Evolutionary conservation across 352 stramenopile species (phyloP), one percentile per base, ranked within the genome.

Genomic region (Phytophthora europaea): DNA sequence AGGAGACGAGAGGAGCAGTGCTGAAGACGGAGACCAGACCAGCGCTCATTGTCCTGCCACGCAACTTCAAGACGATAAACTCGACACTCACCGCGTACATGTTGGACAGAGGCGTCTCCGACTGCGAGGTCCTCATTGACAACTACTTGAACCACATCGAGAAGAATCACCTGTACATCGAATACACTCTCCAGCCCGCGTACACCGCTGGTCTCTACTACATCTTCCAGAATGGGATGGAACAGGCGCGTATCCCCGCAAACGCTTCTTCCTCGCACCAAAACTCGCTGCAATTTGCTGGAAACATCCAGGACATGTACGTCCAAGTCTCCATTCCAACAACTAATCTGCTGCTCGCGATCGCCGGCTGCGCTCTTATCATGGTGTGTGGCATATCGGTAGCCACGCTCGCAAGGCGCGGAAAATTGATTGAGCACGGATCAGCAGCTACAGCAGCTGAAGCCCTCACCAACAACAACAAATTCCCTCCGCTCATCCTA

Each of bases 131-230:
- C n/a, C 38, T 69, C 18, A 57, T 57, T 15, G 51, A 57, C 22
- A 52, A 61, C 34, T 22, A 38, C 23, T 54, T 67, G 48, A 59
- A 61, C 31, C 45, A 67, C 10, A 36, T 72, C n/a, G 69, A 81
- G 26, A 73, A 65, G 51, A 85, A 85, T 23, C 75, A 87, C 38
- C 8, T 85, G 34, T 85, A 87, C 61, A 75, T 83, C 20, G 78
- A 85, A 22, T 45, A 67, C 36, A 82, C 65, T 8, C 64, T 85
- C 13, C 80, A 85, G 51, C 54, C 73, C 5, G 60, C 70, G n/a
- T 82, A 85, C 48, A 84, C 75, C 0, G 53, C 75, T 0, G 78
- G 75, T 1, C 67, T 78, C 16, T 84, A 72, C 63, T 84, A 74
- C 28, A 45, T 84, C 15, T 84, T 81, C 61, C 72, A 87, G 34